Evolutionary conservation across 805 yeast genomes (phyloP).

Genomic region (Wickerhamiella kazuoi): DNA sequence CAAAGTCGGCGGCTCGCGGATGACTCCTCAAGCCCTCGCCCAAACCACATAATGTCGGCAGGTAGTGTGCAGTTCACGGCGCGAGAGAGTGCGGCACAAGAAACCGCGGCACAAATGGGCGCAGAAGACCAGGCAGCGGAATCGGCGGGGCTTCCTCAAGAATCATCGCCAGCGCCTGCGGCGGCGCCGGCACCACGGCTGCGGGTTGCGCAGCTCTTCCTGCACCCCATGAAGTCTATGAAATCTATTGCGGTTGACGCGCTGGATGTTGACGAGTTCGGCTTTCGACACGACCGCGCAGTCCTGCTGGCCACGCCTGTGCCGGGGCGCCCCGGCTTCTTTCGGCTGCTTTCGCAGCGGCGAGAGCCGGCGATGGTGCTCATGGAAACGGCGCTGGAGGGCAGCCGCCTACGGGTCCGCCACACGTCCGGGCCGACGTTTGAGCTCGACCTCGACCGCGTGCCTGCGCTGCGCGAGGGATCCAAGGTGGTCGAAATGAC

Average conservation of each 20-base stretch:
- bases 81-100: too few relatives aligned
- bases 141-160: too few relatives aligned
- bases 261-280: constrained; percentile 16
- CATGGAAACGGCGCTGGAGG: constrained; percentile 11
- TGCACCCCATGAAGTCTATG: constrained; percentile 22
- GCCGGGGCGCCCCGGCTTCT: constrained; percentile 7
- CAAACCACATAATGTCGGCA: too few relatives aligned
- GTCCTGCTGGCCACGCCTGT: constrained; percentile 16
- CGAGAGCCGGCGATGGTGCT: constrained; percentile 15
- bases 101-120: too few relatives aligned
- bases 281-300: constrained; percentile 20
- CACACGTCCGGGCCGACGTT: constrained; percentile 9
- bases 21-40: too few relatives aligned
- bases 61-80: too few relatives aligned
- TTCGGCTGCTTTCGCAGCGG: constrained; percentile 17
- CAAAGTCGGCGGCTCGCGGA: too few relatives aligned
- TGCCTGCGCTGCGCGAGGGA: neutral
- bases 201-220: constrained; percentile 8
- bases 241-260: constrained; percentile 15
- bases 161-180: too few relatives aligned
- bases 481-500: constrained; percentile 4
- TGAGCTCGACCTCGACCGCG: constrained; percentile 8
- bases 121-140: too few relatives aligned
- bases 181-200: constrained; percentile 1
- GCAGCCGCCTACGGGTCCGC: constrained; percentile 6